phyloP scores from a whole-genome alignment of 1,284 basidiomycete species.

The Mixia osmundae region DNA sequence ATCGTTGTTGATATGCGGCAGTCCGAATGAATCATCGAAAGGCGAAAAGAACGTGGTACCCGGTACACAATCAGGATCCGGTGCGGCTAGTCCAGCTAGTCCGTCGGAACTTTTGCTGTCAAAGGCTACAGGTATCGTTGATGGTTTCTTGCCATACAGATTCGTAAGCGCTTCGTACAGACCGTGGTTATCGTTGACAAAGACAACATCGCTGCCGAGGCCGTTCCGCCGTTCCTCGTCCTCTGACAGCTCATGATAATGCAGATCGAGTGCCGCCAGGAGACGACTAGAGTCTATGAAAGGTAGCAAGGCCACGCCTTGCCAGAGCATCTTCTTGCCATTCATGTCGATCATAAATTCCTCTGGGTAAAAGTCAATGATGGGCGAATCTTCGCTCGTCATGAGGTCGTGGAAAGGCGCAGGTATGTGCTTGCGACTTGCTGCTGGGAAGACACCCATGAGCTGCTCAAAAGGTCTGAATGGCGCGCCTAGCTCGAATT shows the following conservation, averaged over 20 bases:
- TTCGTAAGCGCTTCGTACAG: slow-evolving; percentile 67
- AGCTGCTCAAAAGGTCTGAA: slow-evolving; percentile 95
- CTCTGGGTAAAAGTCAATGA: slow-evolving; percentile 67
- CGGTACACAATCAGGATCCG: slow-evolving; percentile 73
- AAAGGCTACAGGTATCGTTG: slow-evolving; percentile 29
- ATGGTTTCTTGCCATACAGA: slow-evolving; percentile 56
- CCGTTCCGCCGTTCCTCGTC: slow-evolving; percentile 64
- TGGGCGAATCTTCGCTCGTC: slow-evolving; percentile 65
- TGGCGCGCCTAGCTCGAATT: slow-evolving; percentile 53
- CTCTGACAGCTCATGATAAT: slow-evolving; percentile 47
- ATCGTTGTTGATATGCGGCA: slow-evolving; percentile 61
- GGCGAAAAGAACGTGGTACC: slow-evolving; percentile 73
- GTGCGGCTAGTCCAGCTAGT: slow-evolving; percentile 51
- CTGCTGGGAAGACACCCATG: slow-evolving; percentile 92
- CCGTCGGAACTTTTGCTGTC: slow-evolving; percentile 48
- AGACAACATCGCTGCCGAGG: slow-evolving; percentile 65
- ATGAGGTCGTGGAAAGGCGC: slow-evolving; percentile 66
- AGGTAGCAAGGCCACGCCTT: slow-evolving; percentile 84
- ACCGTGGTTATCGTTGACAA: slow-evolving; percentile 60
- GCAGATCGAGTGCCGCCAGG: slow-evolving; percentile 52
- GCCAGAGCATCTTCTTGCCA: slow-evolving; percentile 98
- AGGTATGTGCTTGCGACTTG: slow-evolving; percentile 75
- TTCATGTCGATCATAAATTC: slow-evolving; percentile 98
- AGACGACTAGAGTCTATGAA: slow-evolving; percentile 81
- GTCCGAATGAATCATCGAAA: slow-evolving; percentile 19